Evolutionary conservation across 192 early-diverging fungal species (phyloP).

Genomic region (Coemansia sp.): DNA sequence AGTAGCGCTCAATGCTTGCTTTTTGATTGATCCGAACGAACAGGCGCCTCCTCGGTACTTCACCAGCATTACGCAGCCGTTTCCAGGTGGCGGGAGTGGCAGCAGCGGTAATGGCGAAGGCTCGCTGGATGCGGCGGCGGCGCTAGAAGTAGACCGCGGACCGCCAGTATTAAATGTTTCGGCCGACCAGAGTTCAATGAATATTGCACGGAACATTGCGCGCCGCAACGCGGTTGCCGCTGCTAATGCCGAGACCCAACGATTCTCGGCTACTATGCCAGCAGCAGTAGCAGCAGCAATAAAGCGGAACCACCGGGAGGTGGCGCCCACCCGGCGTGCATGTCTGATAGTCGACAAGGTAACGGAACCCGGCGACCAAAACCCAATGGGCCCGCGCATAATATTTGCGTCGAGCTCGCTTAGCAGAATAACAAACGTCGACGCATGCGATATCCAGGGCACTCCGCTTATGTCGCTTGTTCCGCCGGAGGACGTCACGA

Average conservation of each 20-base stretch:
- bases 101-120: no score
- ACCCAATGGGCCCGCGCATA: slow-evolving; percentile 17
- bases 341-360: slow-evolving; percentile 27
- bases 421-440: slow-evolving; percentile 13
- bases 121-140: not conserved
- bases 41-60: not conserved
- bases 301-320: no score
- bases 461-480: slow-evolving; percentile 22
- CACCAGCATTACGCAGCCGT: no score
- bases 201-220: not conserved
- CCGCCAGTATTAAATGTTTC: not conserved
- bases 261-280: no score
- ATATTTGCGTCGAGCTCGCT: slow-evolving; percentile 31
- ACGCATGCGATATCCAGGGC: slow-evolving; percentile 27
- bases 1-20: slow-evolving; percentile 20
- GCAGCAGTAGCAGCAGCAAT: no score
- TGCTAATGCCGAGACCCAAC: no score
- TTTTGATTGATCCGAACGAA: not conserved
- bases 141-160: not conserved
- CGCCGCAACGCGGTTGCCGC: not conserved
- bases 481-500: slow-evolving; percentile 11
- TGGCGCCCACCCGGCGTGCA: slow-evolving; percentile 6
- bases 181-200: not conserved
- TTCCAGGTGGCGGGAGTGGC: no score
- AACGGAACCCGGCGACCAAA: not conserved